Base-by-base conservation (phyloP, 2,329 filamentous ascomycete species). In the Biscogniauxia marginata region DNA sequence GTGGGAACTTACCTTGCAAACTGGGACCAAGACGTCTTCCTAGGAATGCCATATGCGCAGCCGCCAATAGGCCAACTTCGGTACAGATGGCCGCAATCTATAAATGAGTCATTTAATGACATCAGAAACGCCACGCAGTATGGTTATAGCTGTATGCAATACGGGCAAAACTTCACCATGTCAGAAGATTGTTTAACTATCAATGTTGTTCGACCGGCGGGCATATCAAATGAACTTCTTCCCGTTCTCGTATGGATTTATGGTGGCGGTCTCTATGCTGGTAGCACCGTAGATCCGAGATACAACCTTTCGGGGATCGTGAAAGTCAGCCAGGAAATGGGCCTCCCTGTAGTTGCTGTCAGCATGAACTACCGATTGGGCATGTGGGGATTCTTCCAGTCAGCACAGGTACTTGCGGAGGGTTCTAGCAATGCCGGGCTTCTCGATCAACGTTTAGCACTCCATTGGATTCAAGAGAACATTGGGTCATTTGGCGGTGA, bases 291-390 rank as follows among this genome's bases (percentile, higher is more conserved):
- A 58, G 82, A 85, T 57, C 74, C 79, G 4, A 79, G 84, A 53
- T 89, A 89, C 67, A 88, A 89, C 63, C 75, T 87, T 34, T 84
- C 82, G 20, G 84, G 80, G 49, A 81, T 88, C 48, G 82, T 89
- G 6, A 71, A 78, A 46, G 77, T 80, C 22, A 77, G 80, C 6
- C 77, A 80, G 44, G 70, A 77, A 3, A 77, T 83, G 20, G 75
- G 74, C 44, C 78, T 81, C 61, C 82, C 81, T 0, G 73, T 86
- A 44, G 75, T 85, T 16, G 79, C 74, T 0, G 79, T 84, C 2
- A 78, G 75, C 46, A 73, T 84, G 61, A 84, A 84, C 63, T 84
- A 84, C 58, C 75, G 81, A 11, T 70, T 82, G 6, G 77, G 74
- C 5, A 75, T 78, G 53, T 84, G 78, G 73, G 82, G 82, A 0